A percentile compares a stretch with the other conserved stretches of the same genome.
Conservation (phyloP, 1,284 basidiomycete species). For the Cutaneotrichosporon cutaneum region DNA sequence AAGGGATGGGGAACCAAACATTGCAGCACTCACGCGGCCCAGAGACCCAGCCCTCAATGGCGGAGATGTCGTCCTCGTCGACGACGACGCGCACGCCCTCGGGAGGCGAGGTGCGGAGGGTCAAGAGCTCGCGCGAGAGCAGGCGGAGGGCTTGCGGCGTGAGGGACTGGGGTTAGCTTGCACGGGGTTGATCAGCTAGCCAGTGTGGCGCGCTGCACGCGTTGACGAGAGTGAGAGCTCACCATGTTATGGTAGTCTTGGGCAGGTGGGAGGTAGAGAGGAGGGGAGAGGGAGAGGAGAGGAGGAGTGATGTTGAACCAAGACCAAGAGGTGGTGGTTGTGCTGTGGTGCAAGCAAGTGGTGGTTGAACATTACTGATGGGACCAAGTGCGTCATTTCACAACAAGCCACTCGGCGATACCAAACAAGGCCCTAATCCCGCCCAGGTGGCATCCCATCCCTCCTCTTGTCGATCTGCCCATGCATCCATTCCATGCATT, state of each 20-base stretch:
- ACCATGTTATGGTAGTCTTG: neutral
- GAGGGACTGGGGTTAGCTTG: conserved; percentile 55
- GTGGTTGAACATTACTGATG: neutral
- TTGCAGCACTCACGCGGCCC: conserved; percentile 43
- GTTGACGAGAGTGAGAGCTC: neutral
- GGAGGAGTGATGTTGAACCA: neutral
- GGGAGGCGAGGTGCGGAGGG: conserved; percentile 73
- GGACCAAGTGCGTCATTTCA: neutral
- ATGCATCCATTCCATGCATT: neutral
- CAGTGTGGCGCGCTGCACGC: neutral
- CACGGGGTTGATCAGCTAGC: neutral
- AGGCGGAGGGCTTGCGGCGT: conserved; percentile 53
- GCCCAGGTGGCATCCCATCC: neutral
- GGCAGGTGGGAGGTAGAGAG: neutral
- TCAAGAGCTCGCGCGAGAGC: conserved; percentile 76
- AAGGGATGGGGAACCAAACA: conserved; percentile 6
- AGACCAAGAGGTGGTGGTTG: neutral
- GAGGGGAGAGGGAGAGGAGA: neutral
- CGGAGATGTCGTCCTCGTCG: conserved; percentile 66
- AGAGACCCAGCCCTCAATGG: conserved; percentile 49
- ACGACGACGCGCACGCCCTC: conserved; percentile 83
- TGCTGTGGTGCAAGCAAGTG: neutral
- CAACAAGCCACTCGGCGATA: neutral
- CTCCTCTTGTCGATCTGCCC: neutral
- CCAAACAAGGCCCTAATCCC: neutral